These are phyloP conservation scores for Tricholoma furcatifolium DNA, from an alignment of 768 basidiomycete genomes.

Conservation along the genomic window DNA sequence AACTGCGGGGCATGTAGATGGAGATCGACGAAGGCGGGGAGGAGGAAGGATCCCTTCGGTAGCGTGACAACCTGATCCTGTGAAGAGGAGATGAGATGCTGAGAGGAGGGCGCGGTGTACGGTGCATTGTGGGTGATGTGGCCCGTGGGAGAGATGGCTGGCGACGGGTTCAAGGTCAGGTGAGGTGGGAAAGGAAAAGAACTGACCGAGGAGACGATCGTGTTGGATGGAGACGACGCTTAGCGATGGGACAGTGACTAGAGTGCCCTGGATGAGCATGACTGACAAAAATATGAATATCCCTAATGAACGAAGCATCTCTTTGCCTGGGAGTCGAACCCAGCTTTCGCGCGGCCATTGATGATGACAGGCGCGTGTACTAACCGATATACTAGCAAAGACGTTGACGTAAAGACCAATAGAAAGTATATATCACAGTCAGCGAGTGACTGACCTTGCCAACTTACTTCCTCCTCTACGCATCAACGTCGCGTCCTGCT, in stretches of 20 bases:
- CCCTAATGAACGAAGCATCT: no score
- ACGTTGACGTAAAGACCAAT: no score
- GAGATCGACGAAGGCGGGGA: conserved; percentile 81
- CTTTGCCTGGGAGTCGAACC: no score
- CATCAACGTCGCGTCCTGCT: no score
- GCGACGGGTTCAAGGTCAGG: not conserved
- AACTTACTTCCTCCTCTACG: no score
- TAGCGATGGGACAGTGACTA: conserved; percentile 55
- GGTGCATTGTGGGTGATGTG: conserved; percentile 51
- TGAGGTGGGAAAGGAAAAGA: not conserved
- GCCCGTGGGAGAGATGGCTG: conserved; percentile 30
- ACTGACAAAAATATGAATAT: no score
- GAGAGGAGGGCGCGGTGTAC: conserved; percentile 33
- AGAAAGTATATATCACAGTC: no score
- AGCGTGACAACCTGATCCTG: conserved; percentile 25
- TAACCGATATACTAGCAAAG: no score
- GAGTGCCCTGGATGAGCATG: conserved; percentile 44
- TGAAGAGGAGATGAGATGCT: conserved; percentile 25
- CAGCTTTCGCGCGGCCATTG: no score
- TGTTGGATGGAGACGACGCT: conserved; percentile 53
- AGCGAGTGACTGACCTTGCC: no score
- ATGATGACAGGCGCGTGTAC: no score
- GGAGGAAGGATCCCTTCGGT: conserved; percentile 58
- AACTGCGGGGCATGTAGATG: conserved; percentile 91
- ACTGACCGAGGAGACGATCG: conserved; percentile 54